Evolutionary conservation across 257 asterid genomes (phyloP).

Genomic region (Solanum etuberosum): DNA sequence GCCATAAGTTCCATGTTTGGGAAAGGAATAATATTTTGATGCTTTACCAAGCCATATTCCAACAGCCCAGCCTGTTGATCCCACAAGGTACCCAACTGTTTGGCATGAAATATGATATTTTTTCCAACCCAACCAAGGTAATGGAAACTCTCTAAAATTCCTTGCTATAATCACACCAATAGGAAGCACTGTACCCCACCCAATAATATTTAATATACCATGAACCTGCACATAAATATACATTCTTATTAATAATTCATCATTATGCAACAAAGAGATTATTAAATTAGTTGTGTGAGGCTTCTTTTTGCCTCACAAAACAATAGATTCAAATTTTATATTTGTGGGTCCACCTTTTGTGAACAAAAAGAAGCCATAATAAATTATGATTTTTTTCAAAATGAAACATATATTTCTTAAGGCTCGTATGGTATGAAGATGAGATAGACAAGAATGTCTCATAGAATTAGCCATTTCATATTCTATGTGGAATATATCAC

Average conservation of each 20-base stretch:
- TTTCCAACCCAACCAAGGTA: slow-evolving; percentile 1
- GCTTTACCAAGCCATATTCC: slow-evolving; percentile 44
- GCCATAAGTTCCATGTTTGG: slow-evolving; percentile 24
- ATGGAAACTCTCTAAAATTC: slow-evolving; percentile 22
- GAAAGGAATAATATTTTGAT: slow-evolving; percentile 23
- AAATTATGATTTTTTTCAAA: not conserved
- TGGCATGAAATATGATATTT: slow-evolving; percentile 29
- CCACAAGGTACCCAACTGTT: slow-evolving; percentile 29
- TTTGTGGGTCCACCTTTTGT: not conserved
- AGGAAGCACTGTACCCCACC: slow-evolving; percentile 59
- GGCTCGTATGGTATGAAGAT: rapidly evolving
- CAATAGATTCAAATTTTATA: not conserved
- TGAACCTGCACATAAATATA: slow-evolving; percentile 27
- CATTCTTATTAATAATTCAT: not conserved
- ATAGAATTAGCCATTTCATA: not conserved
- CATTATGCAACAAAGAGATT: not conserved
- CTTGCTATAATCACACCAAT: slow-evolving; percentile 43
- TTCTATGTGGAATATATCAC: not conserved
- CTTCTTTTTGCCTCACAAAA: not conserved
- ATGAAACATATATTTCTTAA: not conserved
- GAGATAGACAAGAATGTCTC: not conserved
- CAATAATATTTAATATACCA: slow-evolving; percentile 47
- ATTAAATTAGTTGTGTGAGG: not conserved
- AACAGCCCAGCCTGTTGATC: slow-evolving; percentile 30
- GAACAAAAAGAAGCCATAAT: not conserved